Evolutionary conservation across 2,329 filamentous ascomycete genomes (phyloP), one percentile per base, ranked within the genome.

Genomic region (Epichloe elymi): DNA sequence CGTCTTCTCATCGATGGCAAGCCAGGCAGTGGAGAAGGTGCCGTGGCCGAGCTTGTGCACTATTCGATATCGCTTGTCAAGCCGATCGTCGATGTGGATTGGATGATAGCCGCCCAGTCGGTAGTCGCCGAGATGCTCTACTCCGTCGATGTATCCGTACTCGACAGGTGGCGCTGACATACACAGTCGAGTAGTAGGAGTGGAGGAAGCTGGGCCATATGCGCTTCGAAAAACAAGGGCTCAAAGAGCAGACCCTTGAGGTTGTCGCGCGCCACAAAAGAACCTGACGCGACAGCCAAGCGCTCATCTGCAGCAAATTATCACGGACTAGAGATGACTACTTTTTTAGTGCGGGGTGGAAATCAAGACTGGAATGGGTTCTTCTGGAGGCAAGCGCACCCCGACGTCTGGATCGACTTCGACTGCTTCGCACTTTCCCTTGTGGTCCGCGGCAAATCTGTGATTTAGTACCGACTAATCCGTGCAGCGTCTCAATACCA

Each of bases 41-140:
- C 71, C 70, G 50, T 59, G 67, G 44, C 70, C 69, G 41, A 73
- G 58, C 56, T 74, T 74, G 46, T 70, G 63, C 36, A 68, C 53
- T 35, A 72, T 55, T 44, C 62, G 59, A 53, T 74, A 74, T 19
- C 68, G 64, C 51, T 65, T 52, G 51, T 70, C 4, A 26, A 49
- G 70, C 1, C 53, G 56, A 42, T 74, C 66, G 12, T 66, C 67
- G 5, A 74, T 59, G 36, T 59, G 62, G 6, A 70, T 61, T 7
- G 71, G 70, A 57, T 73, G 68, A 51, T 65, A 73, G n/a, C 69
- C 51, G 20, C 23, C 51, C 12, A 20, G 36, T 36, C 5, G 19
- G 23, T 53, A 53, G 44, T 58, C 14, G 12, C 56, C 49, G 1
- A 59, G 53, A 5, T 19, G 51, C 40, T 63, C 61, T 12, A 61